Evolutionary conservation across 2,329 filamentous ascomycete species (phyloP), one percentile per base, ranked within the genome.

Genomic region (Fusarium mangiferae): DNA sequence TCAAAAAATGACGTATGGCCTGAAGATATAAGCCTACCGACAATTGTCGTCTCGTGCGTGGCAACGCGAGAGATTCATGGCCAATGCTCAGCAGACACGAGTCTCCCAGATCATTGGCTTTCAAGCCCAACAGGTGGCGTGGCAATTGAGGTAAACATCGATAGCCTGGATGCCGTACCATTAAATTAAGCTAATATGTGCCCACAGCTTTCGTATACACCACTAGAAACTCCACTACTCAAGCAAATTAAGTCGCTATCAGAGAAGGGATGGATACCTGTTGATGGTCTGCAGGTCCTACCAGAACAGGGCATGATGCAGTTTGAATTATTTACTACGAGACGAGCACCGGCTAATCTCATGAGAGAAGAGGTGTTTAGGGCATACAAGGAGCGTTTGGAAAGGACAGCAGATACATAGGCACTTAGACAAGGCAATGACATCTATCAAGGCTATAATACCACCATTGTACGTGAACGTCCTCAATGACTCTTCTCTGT

Each of bases 261-360:
- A 8, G 65, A 68, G 0, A 67, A 44, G 14, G 63, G 63, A 2
- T 68, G 65, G 65, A 68, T 68, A 20, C 20, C 65, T 1, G 65
- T 68, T 6, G 63, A 68, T 33, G 65, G 63, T 17, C 63, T 68
- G 4, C 45, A 68, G 11, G 65, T 68, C 1, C 22, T 68, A 4
- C 65, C 65, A n/a, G 65, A 68, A 4, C 63, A 68, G 11, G 65
- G 65, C 9, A 68, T 61, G 63, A 68, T 68, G 65, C 65, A 68
- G 5, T 68, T 68, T 3, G 65, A 68, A 14, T 3, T 68, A 1
- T 68, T 68, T n/a, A 68, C 65, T 26, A 68, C 63, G 2, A 36
- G 62, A 4, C 17, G 54, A 9, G 65, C 65, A 3, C 65, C 65
- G 10, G 18, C 45, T 12, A 38, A 46, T 38, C 12, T 60, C 0